Conservation (phyloP, 495 filamentous ascomycete genomes). For the Oleoguttula mirabilis region DNA sequence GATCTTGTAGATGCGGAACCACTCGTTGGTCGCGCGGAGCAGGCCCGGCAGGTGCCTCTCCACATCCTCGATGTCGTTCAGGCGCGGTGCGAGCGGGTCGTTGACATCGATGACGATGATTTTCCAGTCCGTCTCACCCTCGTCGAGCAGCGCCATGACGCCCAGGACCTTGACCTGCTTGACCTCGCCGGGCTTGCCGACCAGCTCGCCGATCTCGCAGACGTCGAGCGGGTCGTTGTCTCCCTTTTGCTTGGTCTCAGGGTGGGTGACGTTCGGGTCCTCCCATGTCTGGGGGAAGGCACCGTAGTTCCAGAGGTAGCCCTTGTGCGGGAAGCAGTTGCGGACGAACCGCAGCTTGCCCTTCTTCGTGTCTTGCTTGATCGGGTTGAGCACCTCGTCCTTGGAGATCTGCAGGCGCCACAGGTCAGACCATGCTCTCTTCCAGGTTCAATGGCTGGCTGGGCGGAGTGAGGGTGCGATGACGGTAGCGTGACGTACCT, state of each 20-base stretch:
- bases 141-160: slow-evolving; percentile 97
- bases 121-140: slow-evolving; percentile 99
- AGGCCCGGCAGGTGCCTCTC: slow-evolving; percentile 96
- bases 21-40: slow-evolving; percentile 96
- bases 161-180: slow-evolving; percentile 99
- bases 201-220: slow-evolving; percentile 97
- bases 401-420: slow-evolving; percentile 66
- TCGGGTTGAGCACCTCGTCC: slow-evolving; percentile 92
- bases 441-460: slow-evolving; percentile 3
- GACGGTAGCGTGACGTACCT: slow-evolving; percentile 63
- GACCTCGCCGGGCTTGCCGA: slow-evolving; percentile 87
- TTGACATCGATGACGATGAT: slow-evolving; percentile 98
- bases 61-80: slow-evolving; percentile 98
- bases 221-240: slow-evolving; percentile 99
- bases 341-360: slow-evolving; percentile 93
- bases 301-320: slow-evolving; percentile 99
- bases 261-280: slow-evolving; percentile 88
- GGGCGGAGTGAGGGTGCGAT: neutral
- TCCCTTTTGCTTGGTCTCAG: slow-evolving; percentile 99
- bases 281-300: slow-evolving; percentile 99
- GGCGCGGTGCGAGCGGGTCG: slow-evolving; percentile 88
- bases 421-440: slow-evolving; percentile 16
- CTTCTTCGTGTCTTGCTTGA: slow-evolving; percentile 87
- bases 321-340: slow-evolving; percentile 99
- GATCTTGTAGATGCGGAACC: slow-evolving; percentile 99